phyloP scores from a whole-genome alignment of 768 basidiomycete species.

The Xerocomellus amylosporus region DNA sequence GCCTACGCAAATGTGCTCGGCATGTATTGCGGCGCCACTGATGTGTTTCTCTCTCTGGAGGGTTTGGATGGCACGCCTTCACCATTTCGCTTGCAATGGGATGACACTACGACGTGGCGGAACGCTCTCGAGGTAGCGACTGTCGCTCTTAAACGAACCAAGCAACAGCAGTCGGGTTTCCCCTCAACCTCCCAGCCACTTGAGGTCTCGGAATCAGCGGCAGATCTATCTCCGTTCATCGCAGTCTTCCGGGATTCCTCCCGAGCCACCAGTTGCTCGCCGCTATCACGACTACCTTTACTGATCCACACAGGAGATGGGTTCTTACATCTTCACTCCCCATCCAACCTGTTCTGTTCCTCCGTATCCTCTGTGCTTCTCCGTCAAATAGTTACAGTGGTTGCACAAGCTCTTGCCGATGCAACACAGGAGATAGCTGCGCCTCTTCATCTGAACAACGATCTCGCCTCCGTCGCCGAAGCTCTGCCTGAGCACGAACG shows the following conservation, averaged over 20 bases:
- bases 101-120: conserved; percentile 17
- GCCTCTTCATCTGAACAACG: conserved; percentile 6
- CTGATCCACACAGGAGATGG: conserved; percentile 3
- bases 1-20: conserved; percentile 24
- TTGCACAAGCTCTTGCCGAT: conserved; percentile 1
- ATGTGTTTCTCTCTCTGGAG: conserved; percentile 22
- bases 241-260: conserved; percentile 17
- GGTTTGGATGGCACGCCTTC: background rate
- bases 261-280: background rate
- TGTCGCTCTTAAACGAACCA: conserved; percentile 2
- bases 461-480: conserved; percentile 18
- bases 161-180: background rate
- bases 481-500: conserved; percentile 11
- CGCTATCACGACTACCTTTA: conserved; percentile 7
- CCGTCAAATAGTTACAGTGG: conserved; percentile 16
- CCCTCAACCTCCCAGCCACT: too few relatives aligned
- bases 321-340: conserved; percentile 13
- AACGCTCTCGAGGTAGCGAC: conserved; percentile 10
- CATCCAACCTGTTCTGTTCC: conserved; percentile 12
- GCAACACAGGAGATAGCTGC: conserved; percentile 5
- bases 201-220: background rate
- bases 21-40: conserved; percentile 19
- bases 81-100: conserved; percentile 18
- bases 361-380: conserved; percentile 15
- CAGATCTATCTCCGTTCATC: conserved; percentile 8